These are phyloP conservation scores for Pichia sp. DNA, from an alignment of 1,139 yeast species.

Conservation along the genomic window DNA sequence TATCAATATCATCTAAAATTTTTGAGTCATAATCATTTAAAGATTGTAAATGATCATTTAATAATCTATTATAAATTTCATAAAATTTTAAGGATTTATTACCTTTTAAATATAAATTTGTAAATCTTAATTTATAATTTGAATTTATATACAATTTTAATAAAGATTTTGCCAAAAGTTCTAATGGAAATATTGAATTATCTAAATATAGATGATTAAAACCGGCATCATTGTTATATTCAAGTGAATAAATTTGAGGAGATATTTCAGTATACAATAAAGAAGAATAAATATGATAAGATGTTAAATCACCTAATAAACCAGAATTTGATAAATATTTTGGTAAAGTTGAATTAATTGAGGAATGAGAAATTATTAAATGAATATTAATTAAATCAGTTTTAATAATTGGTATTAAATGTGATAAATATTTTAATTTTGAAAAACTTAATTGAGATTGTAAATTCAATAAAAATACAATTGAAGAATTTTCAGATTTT, in stretches of 20 bases:
- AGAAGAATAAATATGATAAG: slow-evolving; percentile 24
- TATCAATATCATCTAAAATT: slow-evolving; percentile 28
- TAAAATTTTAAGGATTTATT: slow-evolving; percentile 37
- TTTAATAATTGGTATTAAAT: slow-evolving; percentile 7
- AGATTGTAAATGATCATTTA: slow-evolving; percentile 26
- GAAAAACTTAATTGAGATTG: slow-evolving; percentile 1
- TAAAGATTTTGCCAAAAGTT: slow-evolving; percentile 33
- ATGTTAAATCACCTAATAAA: slow-evolving; percentile 36
- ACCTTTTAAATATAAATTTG: slow-evolving; percentile 42
- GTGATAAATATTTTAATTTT: neutral
- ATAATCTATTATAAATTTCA: slow-evolving; percentile 29
- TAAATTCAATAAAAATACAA: slow-evolving; percentile 10
- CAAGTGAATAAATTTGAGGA: slow-evolving; percentile 26
- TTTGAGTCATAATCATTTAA: slow-evolving; percentile 28
- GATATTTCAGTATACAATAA: slow-evolving; percentile 20
- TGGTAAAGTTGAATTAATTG: slow-evolving; percentile 25
- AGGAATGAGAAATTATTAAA: slow-evolving; percentile 11
- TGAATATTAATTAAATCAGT: slow-evolving; percentile 25
- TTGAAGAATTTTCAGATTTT: neutral
- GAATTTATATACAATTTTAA: slow-evolving; percentile 24
- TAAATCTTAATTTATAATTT: slow-evolving; percentile 35
- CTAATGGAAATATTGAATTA: slow-evolving; percentile 30
- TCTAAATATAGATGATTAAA: slow-evolving; percentile 21
- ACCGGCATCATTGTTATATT: slow-evolving; percentile 20
- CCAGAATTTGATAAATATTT: slow-evolving; percentile 32